A percentile compares a stretch with the other conserved stretches of the same genome.
phyloP scores from a whole-genome alignment of 441 rosid genomes.

The Populus trichocarpa region DNA sequence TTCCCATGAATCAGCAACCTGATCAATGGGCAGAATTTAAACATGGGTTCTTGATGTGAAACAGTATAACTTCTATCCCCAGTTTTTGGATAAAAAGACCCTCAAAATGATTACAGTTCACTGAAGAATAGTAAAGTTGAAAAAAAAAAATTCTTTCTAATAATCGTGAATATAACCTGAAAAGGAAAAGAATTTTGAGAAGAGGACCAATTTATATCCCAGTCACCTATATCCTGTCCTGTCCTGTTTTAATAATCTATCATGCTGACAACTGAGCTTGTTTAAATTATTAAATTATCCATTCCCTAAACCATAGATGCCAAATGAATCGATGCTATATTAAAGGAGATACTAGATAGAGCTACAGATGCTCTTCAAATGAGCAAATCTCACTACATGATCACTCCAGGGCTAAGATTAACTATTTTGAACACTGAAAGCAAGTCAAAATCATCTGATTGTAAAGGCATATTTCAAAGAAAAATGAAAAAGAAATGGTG shows the following conservation, averaged over 20 bases:
- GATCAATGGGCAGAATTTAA: constrained; percentile 14
- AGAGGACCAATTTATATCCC: neutral
- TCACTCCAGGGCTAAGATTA: neutral
- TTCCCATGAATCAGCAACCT: constrained; percentile 99
- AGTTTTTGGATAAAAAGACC: neutral
- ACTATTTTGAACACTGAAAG: neutral
- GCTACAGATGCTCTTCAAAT: neutral
- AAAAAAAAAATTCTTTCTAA: neutral
- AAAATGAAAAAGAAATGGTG: constrained; percentile 1
- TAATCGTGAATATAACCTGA: neutral
- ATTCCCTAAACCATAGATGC: neutral
- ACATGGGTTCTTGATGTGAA: neutral
- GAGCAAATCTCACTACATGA: neutral
- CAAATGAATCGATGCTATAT: neutral
- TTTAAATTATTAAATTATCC: neutral
- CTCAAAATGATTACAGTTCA: neutral
- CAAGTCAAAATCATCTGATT: neutral
- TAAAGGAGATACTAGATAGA: neutral
- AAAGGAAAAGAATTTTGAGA: neutral
- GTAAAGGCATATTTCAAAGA: constrained; percentile 1
- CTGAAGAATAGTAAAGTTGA: neutral
- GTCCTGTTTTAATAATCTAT: neutral
- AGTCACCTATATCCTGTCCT: neutral
- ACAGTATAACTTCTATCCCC: neutral
- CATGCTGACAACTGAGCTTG: neutral